phyloP scores from a whole-genome alignment of 805 yeast species.

The Wilhelminamyces savonicus region DNA sequence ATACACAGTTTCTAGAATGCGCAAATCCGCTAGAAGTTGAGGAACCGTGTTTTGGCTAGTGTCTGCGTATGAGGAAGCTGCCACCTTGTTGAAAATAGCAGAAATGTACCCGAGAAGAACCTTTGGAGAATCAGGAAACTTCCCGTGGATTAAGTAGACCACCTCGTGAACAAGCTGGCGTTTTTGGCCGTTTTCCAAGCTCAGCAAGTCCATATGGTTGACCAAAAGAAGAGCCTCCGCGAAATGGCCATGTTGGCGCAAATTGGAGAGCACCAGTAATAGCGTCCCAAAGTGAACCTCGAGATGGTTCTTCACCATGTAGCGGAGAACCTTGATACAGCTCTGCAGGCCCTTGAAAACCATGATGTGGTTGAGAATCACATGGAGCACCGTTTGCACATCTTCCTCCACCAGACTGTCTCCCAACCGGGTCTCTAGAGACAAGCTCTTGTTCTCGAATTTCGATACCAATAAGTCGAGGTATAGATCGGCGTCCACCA shows the following conservation, averaged over 20 bases:
- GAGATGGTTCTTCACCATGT: conserved; percentile 22
- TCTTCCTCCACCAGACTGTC: conserved; percentile 14
- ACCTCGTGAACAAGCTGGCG: conserved; percentile 21
- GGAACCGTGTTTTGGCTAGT: conserved; percentile 5
- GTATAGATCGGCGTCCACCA: conserved; percentile 27
- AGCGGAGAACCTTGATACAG: conserved; percentile 25
- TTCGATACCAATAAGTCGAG: conserved; percentile 30
- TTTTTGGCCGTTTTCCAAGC: conserved; percentile 12
- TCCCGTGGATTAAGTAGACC: conserved; percentile 21
- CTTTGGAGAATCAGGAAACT: conserved; percentile 26
- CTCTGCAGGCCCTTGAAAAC: conserved; percentile 29
- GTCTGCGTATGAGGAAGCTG: neutral
- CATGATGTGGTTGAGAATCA: conserved; percentile 28
- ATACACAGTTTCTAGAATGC: conserved; percentile 18
- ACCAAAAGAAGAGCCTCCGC: conserved; percentile 30
- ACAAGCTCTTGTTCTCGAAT: conserved; percentile 22
- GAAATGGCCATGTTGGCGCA: conserved; percentile 20
- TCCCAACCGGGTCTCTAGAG: conserved; percentile 1
- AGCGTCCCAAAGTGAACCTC: conserved; percentile 18
- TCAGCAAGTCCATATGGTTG: conserved; percentile 22
- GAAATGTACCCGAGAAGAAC: conserved; percentile 31
- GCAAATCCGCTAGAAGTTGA: conserved; percentile 18
- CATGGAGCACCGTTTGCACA: conserved; percentile 20
- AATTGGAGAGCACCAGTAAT: conserved; percentile 21
- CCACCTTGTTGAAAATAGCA: conserved; percentile 11